Percentiles rank a stretch among this genome's conserved stretches.
These are phyloP conservation scores for Globisporangium acanthophoron DNA, from an alignment of 352 stramenopile genomes.

Conservation along the genomic window DNA sequence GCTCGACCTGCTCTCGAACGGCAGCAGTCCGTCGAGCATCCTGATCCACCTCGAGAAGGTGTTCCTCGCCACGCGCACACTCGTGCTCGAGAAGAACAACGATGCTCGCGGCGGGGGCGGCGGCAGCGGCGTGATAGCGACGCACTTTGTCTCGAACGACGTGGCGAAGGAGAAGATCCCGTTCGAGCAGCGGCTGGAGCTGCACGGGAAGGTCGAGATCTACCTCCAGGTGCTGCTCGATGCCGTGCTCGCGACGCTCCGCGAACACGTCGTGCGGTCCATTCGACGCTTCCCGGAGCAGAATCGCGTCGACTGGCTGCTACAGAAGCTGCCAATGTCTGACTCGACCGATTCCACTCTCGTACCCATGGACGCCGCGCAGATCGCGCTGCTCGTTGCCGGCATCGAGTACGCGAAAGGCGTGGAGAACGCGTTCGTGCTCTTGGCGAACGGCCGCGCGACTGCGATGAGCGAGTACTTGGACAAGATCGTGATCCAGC, in stretches of 20 bases:
- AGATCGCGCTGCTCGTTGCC: conserved; percentile 89
- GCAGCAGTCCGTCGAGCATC: conserved; percentile 82
- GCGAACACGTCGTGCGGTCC: conserved; percentile 83
- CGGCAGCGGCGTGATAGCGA: conserved; percentile 47
- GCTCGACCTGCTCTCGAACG: conserved; percentile 93
- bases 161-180: conserved; percentile 84
- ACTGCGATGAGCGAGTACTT: conserved; percentile 83
- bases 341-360: conserved; percentile 20
- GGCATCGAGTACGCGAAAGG: conserved; percentile 87
- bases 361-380: conserved; percentile 83
- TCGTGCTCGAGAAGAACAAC: conserved; percentile 53
- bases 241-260: conserved; percentile 88
- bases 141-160: conserved; percentile 89
- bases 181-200: conserved; percentile 84
- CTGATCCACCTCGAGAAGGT: conserved; percentile 91
- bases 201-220: conserved; percentile 94
- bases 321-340: conserved; percentile 53
- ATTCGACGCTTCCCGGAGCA: conserved; percentile 86
- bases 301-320: conserved; percentile 91
- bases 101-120: not conserved
- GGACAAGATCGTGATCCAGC: conserved; percentile 84
- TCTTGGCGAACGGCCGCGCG: conserved; percentile 63
- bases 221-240: conserved; percentile 93
- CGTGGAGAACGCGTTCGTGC: conserved; percentile 75
- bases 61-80: conserved; percentile 57